phyloP scores from a whole-genome alignment of 2,329 filamentous ascomycete genomes.

The Niveomyces coronatus region DNA sequence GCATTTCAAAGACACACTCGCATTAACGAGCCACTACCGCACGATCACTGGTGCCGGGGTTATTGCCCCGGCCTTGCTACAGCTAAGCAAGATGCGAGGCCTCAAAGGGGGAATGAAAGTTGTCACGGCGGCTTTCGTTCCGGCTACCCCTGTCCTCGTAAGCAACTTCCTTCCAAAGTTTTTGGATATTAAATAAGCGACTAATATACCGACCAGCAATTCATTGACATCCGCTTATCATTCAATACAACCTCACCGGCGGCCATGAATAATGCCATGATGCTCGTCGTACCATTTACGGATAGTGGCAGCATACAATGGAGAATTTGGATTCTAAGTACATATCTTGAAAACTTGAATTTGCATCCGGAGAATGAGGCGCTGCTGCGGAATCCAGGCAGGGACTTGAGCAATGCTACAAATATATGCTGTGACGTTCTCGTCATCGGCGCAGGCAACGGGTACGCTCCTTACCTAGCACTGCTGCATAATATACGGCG shows the following conservation, averaged over 20 bases:
- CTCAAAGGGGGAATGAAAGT: neutral
- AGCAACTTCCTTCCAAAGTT: too few relatives aligned
- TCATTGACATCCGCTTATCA: neutral
- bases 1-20: neutral
- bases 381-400: neutral
- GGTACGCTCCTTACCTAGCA: neutral
- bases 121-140: neutral
- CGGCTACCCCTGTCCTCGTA: slow-evolving; percentile 9
- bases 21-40: neutral
- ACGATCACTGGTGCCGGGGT: neutral
- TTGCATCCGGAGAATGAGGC: neutral
- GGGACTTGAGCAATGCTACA: neutral
- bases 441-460: neutral
- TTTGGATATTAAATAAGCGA: neutral
- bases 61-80: neutral
- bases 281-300: neutral
- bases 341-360: neutral
- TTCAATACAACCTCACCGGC: neutral
- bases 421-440: neutral
- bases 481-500: neutral
- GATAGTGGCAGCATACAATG: neutral
- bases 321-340: neutral
- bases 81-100: neutral
- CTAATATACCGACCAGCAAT: neutral
- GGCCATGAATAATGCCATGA: neutral